Conservation (phyloP, 2,329 filamentous ascomycete species). For the Mycosphaerella sp. region DNA sequence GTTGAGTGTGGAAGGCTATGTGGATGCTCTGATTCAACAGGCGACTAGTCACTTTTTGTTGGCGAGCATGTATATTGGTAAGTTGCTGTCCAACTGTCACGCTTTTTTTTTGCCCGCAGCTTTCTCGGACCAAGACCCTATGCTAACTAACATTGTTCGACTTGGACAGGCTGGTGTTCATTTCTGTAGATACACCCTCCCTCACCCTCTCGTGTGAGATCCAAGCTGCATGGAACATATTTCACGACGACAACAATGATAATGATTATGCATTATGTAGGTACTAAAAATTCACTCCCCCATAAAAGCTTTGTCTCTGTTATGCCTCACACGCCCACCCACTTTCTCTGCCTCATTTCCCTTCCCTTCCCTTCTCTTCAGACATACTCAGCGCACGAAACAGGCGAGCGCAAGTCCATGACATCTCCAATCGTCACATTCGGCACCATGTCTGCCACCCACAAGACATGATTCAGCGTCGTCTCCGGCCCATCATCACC, state of each 20-base stretch:
- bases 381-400: slow-evolving; percentile 19
- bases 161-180: slow-evolving; percentile 20
- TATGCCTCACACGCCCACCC: neutral
- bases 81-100: slow-evolving; percentile 1
- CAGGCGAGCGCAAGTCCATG: slow-evolving; percentile 13
- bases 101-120: neutral
- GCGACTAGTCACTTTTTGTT: slow-evolving; percentile 75
- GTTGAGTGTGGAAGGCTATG: slow-evolving; percentile 90
- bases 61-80: slow-evolving; percentile 89
- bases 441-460: slow-evolving; percentile 19
- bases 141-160: neutral
- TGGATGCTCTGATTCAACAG: slow-evolving; percentile 87
- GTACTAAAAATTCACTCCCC: too few relatives aligned
- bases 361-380: neutral
- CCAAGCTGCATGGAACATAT: too few relatives aligned
- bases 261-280: too few relatives aligned
- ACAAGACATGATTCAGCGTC: slow-evolving; percentile 20
- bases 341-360: too few relatives aligned
- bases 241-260: too few relatives aligned
- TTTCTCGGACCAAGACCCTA: neutral
- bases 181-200: slow-evolving; percentile 12
- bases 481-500: slow-evolving; percentile 18
- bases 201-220: too few relatives aligned
- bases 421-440: slow-evolving; percentile 21
- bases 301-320: neutral